phyloP scores from a whole-genome alignment of 2,329 filamentous ascomycete species.

The Ophiocordyceps unilateralis region DNA sequence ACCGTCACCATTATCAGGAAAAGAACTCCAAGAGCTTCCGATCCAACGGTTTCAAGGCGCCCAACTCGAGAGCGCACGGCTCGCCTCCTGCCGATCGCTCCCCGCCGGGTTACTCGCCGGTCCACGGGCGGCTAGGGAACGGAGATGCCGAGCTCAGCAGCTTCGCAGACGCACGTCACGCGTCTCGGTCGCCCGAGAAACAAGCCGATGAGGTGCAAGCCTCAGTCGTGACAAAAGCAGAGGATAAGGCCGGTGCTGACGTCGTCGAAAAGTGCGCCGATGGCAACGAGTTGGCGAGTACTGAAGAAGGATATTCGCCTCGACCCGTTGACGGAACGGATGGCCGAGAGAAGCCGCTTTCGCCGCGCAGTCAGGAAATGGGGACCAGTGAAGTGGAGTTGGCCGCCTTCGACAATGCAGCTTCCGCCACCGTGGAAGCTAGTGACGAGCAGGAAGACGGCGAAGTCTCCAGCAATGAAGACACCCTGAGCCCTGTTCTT shows the following conservation, averaged over 20 bases:
- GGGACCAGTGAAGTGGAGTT: background rate
- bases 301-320: background rate
- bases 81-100: background rate
- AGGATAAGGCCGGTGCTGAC: background rate
- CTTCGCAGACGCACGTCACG: background rate
- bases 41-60: conserved; percentile 2
- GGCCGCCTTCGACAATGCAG: background rate
- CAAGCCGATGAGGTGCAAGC: background rate
- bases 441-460: conserved; percentile 1
- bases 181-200: background rate
- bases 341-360: background rate
- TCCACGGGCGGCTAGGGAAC: background rate
- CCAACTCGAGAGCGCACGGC: background rate
- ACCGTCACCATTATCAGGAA: conserved; percentile 13
- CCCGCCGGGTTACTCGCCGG: background rate
- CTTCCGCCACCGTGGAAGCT: background rate
- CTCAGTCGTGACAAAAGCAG: background rate
- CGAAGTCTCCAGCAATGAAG: conserved; percentile 1
- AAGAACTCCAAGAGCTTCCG: conserved; percentile 10
- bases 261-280: background rate
- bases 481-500: background rate
- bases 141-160: background rate
- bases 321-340: background rate
- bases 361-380: background rate
- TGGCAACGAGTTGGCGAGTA: background rate